These are phyloP conservation scores for Phytopythium chamaehyphon DNA, from an alignment of 352 stramenopile species.

Conservation along the genomic window DNA sequence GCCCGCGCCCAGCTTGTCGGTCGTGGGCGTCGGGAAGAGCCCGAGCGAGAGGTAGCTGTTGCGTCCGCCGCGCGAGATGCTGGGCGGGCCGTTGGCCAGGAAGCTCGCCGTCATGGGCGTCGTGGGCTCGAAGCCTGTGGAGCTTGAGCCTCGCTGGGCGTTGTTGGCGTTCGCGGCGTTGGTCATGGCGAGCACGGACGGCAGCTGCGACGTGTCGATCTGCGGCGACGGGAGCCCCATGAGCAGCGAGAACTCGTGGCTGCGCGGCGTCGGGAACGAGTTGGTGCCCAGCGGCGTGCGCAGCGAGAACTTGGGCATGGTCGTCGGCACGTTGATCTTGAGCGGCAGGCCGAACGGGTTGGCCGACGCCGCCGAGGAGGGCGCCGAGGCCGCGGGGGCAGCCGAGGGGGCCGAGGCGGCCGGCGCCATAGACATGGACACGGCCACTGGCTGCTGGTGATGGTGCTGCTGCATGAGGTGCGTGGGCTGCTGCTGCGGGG, in stretches of 20 bases:
- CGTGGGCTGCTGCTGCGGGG: slow-evolving; percentile 4
- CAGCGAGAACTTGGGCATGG: slow-evolving; percentile 62
- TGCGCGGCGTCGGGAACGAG: slow-evolving; percentile 63
- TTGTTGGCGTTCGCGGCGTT: slow-evolving; percentile 31
- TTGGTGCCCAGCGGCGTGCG: slow-evolving; percentile 54
- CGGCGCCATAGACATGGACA: slow-evolving; percentile 4
- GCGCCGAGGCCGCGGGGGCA: slow-evolving; percentile 11
- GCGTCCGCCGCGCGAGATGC: slow-evolving; percentile 37
- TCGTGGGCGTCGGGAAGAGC: slow-evolving; percentile 44
- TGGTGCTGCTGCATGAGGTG: slow-evolving; percentile 10
- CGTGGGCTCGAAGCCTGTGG: slow-evolving; percentile 22
- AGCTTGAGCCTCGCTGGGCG: slow-evolving; percentile 16
- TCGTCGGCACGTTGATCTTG: slow-evolving; percentile 71
- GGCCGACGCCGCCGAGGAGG: slow-evolving; percentile 12
- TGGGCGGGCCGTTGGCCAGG: slow-evolving; percentile 43
- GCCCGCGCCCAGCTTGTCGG: slow-evolving; percentile 26
- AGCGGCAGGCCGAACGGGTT: slow-evolving; percentile 59
- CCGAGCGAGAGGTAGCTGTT: slow-evolving; percentile 52
- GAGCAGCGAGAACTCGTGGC: slow-evolving; percentile 63
- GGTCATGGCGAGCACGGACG: slow-evolving; percentile 66
- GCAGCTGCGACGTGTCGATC: slow-evolving; percentile 73
- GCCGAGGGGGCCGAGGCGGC: slow-evolving; percentile 5
- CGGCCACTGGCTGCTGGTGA: slow-evolving; percentile 7
- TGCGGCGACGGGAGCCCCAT: slow-evolving; percentile 64
- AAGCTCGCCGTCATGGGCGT: slow-evolving; percentile 29